Percentiles rank a stretch among this genome's conserved stretches.
phyloP scores from a whole-genome alignment of 441 rosid species.

The Euphorbia corollata region DNA sequence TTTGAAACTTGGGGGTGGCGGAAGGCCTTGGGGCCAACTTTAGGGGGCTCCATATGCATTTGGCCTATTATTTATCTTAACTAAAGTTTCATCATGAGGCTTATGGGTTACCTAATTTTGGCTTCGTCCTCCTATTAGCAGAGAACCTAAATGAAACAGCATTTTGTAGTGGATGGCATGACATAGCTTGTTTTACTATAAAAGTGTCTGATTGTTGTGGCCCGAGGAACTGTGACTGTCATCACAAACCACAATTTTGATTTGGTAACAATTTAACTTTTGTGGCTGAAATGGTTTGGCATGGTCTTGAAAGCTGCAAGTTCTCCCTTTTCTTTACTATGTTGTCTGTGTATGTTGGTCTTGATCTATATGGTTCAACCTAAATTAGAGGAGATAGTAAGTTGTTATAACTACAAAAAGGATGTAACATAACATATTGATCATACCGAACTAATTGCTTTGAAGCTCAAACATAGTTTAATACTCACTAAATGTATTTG shows the following conservation, averaged over 20 bases:
- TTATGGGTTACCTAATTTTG: not conserved
- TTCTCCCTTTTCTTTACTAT: not conserved
- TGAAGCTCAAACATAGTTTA: not conserved
- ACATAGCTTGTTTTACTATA: not conserved
- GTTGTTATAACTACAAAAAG: not conserved
- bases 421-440: not conserved
- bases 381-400: not conserved
- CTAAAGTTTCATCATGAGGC: not conserved
- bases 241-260: not conserved
- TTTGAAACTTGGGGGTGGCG: too few relatives aligned
- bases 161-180: conserved; percentile 4
- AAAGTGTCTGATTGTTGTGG: too few relatives aligned
- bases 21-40: too few relatives aligned
- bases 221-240: not conserved
- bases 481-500: not conserved
- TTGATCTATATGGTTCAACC: not conserved
- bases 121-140: conserved; percentile 1
- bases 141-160: not conserved
- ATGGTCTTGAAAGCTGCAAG: conserved; percentile 4
- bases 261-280: not conserved
- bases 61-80: too few relatives aligned
- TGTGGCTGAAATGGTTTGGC: not conserved
- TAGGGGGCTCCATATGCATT: too few relatives aligned
- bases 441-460: not conserved
- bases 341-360: not conserved